phyloP scores from a whole-genome alignment of 164 flowering plant genomes.

The Kalanchoe fedtschenkoi region DNA sequence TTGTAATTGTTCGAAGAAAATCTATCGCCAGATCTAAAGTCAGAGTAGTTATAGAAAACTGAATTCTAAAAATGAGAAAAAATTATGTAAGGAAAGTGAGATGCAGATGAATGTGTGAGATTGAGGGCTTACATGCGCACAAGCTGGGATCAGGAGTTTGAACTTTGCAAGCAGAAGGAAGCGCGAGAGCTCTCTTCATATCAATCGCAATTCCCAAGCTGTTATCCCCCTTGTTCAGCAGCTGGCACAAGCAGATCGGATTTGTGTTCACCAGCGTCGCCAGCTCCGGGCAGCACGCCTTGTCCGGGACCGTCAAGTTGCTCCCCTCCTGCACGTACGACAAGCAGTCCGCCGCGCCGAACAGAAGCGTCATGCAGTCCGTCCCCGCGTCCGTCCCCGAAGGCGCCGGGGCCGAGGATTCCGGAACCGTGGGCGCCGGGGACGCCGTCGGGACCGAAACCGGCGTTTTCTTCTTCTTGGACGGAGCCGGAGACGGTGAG shows the following conservation, averaged over 20 bases:
- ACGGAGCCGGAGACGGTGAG: not conserved
- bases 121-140: not conserved
- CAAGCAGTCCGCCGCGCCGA: constrained; percentile 2
- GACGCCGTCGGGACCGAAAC: not conserved
- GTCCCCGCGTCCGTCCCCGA: not conserved
- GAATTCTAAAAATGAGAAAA: no score
- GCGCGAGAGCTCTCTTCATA: not conserved
- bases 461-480: not conserved
- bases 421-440: not conserved
- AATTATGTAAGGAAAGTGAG: not conserved
- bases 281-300: constrained; percentile 10
- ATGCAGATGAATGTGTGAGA: not conserved
- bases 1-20: no score
- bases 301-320: constrained; percentile 2
- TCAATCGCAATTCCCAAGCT: constrained; percentile 3
- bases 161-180: constrained; percentile 1
- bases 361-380: not conserved
- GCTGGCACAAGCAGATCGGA: constrained; percentile 3
- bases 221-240: not conserved
- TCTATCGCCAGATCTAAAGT: no score
- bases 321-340: constrained; percentile 4
- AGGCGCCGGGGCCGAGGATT: not conserved
- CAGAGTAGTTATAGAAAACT: no score
- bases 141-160: not conserved
- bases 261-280: constrained; percentile 4